Evolutionary conservation across 1,139 yeast species (phyloP).

Genomic region (Yamadazyma triangularis): DNA sequence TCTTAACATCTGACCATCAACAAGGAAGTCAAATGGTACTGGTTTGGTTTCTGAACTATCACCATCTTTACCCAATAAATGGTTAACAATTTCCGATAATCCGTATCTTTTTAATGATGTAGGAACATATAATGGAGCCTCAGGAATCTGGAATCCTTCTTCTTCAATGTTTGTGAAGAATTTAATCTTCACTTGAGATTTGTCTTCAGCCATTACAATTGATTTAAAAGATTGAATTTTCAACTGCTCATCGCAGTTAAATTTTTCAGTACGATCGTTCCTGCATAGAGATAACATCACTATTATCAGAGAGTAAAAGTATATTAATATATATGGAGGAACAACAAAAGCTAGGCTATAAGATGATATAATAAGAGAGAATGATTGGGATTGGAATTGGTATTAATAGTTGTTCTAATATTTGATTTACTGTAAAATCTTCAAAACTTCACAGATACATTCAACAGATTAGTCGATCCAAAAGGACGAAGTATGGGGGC

Average conservation of each 20-base stretch:
- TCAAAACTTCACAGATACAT: slow-evolving; percentile 14
- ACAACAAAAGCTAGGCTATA: too few species aligned
- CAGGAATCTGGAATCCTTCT: slow-evolving; percentile 66
- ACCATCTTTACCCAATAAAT: slow-evolving; percentile 48
- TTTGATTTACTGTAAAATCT: background rate
- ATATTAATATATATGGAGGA: too few species aligned
- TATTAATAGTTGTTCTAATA: background rate
- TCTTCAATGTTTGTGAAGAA: slow-evolving; percentile 87
- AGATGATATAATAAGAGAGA: too few species aligned
- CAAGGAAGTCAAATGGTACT: slow-evolving; percentile 87
- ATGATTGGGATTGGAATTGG: too few species aligned
- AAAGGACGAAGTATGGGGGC: slow-evolving; percentile 16
- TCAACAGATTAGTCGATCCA: slow-evolving; percentile 12
- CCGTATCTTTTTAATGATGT: slow-evolving; percentile 84
- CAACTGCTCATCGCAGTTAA: background rate
- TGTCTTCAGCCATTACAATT: slow-evolving; percentile 12
- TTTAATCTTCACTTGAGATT: slow-evolving; percentile 61
- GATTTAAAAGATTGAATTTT: background rate
- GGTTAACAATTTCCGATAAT: slow-evolving; percentile 90
- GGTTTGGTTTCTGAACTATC: slow-evolving; percentile 46
- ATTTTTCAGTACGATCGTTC: background rate
- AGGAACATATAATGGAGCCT: slow-evolving; percentile 84
- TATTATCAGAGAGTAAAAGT: too few species aligned
- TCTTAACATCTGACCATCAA: slow-evolving; percentile 77
- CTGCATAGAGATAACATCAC: too few species aligned